phyloP scores from a whole-genome alignment of 2,329 filamentous ascomycete species.

The Cladophialophora yegresii region DNA sequence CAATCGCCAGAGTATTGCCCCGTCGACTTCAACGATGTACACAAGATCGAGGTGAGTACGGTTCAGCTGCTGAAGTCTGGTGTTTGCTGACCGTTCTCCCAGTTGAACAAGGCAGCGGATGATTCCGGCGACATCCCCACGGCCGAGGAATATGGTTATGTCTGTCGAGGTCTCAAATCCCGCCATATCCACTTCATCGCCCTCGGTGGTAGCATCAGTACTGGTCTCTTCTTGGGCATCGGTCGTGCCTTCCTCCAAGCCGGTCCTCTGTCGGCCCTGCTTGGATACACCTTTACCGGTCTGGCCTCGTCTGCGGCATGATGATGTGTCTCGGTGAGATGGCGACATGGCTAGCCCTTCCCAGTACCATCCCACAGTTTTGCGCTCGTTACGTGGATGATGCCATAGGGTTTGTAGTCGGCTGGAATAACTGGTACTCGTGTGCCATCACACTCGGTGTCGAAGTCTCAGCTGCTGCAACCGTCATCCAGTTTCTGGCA shows the following conservation, averaged over 20 bases:
- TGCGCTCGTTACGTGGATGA: slow-evolving; percentile 46
- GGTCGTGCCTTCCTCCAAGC: slow-evolving; percentile 42
- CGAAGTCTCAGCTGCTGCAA: slow-evolving; percentile 66
- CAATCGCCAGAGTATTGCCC: slow-evolving; percentile 28
- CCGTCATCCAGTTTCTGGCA: slow-evolving; percentile 66
- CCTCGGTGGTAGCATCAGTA: slow-evolving; percentile 46
- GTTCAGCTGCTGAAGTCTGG: neutral
- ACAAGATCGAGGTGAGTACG: slow-evolving; percentile 29
- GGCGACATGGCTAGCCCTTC: slow-evolving; percentile 39
- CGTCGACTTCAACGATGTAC: slow-evolving; percentile 16
- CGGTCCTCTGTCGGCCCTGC: slow-evolving; percentile 43
- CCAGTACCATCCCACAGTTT: slow-evolving; percentile 47
- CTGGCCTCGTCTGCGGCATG: slow-evolving; percentile 36
- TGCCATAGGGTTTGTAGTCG: slow-evolving; percentile 49
- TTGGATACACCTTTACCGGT: slow-evolving; percentile 43
- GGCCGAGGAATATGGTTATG: slow-evolving; percentile 44
- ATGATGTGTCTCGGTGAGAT: slow-evolving; percentile 34
- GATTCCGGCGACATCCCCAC: slow-evolving; percentile 55
- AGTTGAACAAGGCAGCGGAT: slow-evolving; percentile 51
- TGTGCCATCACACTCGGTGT: slow-evolving; percentile 48
- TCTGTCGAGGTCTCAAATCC: slow-evolving; percentile 43
- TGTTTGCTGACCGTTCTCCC: slow-evolving; percentile 4
- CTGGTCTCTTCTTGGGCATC: slow-evolving; percentile 44
- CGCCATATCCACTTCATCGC: slow-evolving; percentile 45
- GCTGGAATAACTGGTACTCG: slow-evolving; percentile 53